Conservation (phyloP, 768 basidiomycete genomes). For the Dentipellis fragilis region DNA sequence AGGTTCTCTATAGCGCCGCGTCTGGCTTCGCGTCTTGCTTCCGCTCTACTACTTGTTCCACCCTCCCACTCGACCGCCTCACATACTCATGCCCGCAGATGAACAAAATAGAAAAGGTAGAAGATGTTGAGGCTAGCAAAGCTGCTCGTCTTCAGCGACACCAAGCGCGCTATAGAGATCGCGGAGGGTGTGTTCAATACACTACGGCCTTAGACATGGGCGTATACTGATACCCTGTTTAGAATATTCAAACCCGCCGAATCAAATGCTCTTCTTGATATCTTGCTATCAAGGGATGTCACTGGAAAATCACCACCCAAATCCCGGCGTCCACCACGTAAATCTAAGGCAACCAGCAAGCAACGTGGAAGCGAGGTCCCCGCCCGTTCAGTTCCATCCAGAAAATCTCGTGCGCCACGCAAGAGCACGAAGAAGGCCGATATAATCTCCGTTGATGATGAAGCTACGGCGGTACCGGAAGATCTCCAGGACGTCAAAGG, state of each 20-base stretch:
- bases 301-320: constrained; percentile 38
- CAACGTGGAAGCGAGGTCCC: neutral
- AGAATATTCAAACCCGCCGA: constrained; percentile 47
- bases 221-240: neutral
- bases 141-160: constrained; percentile 50
- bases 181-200: constrained; percentile 21
- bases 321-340: constrained; percentile 1
- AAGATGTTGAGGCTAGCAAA: constrained; percentile 48
- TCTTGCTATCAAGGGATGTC: constrained; percentile 40
- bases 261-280: constrained; percentile 39
- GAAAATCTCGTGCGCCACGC: neutral
- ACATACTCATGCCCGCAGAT: neutral
- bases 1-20: neutral
- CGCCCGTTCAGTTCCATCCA: neutral
- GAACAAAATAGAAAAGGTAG: constrained; percentile 11
- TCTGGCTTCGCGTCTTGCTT: neutral
- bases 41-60: neutral
- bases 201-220: neutral
- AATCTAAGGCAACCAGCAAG: neutral
- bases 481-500: too few species aligned
- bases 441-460: too few species aligned
- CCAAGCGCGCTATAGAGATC: constrained; percentile 58
- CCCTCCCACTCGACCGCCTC: neutral
- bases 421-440: neutral
- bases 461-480: too few species aligned